These are phyloP conservation scores for Edaphochlamys debaryana DNA, from an alignment of 139 green algal genomes.

Conservation along the genomic window DNA sequence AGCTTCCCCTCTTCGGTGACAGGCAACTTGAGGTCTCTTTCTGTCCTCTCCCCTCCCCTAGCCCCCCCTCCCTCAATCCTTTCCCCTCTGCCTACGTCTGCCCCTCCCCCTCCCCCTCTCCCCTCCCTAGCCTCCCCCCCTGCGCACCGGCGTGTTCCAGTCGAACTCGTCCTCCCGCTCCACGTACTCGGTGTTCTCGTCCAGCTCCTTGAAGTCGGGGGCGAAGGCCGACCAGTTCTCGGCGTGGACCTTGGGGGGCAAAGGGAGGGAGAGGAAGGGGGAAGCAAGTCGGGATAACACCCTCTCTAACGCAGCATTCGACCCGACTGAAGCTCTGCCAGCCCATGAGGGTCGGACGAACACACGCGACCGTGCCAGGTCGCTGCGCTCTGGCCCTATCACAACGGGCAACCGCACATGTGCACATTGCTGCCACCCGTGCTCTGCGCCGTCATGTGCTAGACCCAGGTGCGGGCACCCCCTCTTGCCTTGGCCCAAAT, in stretches of 20 bases:
- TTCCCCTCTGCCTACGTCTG: not conserved
- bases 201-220: constrained; percentile 93
- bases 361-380: no score
- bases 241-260: not conserved
- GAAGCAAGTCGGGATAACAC: no score
- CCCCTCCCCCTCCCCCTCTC: not conserved
- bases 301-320: no score
- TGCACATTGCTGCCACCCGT: no score
- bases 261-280: no score
- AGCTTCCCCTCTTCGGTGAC: no score
- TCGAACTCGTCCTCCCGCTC: constrained; percentile 97
- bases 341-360: no score
- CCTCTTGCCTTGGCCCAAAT: constrained; percentile 77
- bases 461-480: no score
- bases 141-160: constrained; percentile 59
- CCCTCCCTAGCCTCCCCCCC: not conserved
- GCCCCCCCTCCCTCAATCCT: not conserved
- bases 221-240: constrained; percentile 97
- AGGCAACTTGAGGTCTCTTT: not conserved
- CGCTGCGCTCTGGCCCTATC: no score
- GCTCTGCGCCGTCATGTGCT: no score
- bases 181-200: constrained; percentile 91
- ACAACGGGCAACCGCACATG: no score
- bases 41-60: not conserved
- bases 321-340: no score